Conservation (phyloP, 139 green algal genomes). For the Micromonas commoda region DNA sequence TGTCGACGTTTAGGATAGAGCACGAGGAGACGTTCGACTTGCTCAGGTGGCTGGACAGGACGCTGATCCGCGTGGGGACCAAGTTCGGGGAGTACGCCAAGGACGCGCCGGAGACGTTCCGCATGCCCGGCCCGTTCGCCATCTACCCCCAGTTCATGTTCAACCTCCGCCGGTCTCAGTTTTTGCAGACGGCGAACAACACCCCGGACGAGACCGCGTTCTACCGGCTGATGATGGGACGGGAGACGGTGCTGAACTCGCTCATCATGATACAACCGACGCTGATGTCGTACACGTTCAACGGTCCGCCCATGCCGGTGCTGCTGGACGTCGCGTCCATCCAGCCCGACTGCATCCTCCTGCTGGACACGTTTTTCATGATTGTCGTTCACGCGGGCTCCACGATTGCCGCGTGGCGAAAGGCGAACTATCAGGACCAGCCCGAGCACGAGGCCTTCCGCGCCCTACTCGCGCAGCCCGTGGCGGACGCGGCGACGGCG, state of each 20-base stretch:
- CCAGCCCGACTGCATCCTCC: slow-evolving; percentile 80
- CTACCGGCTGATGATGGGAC: slow-evolving; percentile 79
- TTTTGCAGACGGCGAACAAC: slow-evolving; percentile 96
- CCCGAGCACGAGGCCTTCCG: slow-evolving; percentile 85
- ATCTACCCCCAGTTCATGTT: slow-evolving; percentile 99
- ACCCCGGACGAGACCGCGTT: slow-evolving; percentile 94
- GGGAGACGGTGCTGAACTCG: slow-evolving; percentile 69
- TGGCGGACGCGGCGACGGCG: slow-evolving; percentile 34
- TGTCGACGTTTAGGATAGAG: slow-evolving; percentile 44
- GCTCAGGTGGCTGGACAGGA: slow-evolving; percentile 85
- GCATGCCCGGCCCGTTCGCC: slow-evolving; percentile 65
- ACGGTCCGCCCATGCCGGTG: slow-evolving; percentile 67
- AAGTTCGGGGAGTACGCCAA: slow-evolving; percentile 76
- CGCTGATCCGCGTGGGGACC: slow-evolving; percentile 62
- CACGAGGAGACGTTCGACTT: slow-evolving; percentile 88
- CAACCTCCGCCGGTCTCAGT: slow-evolving; percentile 88
- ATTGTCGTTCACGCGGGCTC: slow-evolving; percentile 73
- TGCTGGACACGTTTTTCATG: slow-evolving; percentile 95
- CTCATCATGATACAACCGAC: slow-evolving; percentile 88
- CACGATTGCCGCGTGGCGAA: slow-evolving; percentile 88
- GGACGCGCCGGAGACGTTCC: slow-evolving; percentile 89
- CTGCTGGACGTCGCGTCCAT: slow-evolving; percentile 95
- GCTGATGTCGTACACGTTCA: slow-evolving; percentile 77
- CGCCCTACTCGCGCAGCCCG: slow-evolving; percentile 61
- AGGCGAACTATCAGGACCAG: slow-evolving; percentile 75